phyloP scores from a whole-genome alignment of 179 eudicot species.

The Silene noctiflora region DNA sequence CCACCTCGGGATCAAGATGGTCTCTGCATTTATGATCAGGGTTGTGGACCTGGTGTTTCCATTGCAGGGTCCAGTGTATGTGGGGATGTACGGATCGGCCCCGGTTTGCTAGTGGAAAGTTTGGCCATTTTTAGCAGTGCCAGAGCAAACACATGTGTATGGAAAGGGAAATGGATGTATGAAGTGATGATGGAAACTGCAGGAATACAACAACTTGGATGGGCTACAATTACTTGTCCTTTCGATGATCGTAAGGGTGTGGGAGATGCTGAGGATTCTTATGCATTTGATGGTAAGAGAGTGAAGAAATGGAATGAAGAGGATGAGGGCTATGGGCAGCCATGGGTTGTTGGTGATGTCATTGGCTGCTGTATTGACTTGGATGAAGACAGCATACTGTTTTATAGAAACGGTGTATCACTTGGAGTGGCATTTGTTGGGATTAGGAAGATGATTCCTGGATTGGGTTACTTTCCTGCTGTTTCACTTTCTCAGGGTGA shows the following conservation, averaged over 20 bases:
- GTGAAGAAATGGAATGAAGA: constrained; percentile 80
- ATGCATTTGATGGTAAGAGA: constrained; percentile 92
- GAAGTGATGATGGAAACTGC: constrained; percentile 88
- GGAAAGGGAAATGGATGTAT: constrained; percentile 99
- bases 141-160: constrained; percentile 83
- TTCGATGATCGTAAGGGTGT: constrained; percentile 87
- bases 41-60: constrained; percentile 39
- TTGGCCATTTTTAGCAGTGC: constrained; percentile 81
- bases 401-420: constrained; percentile 71
- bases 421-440: constrained; percentile 87
- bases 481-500: constrained; percentile 94
- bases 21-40: constrained; percentile 38
- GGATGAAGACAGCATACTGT: constrained; percentile 57
- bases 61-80: constrained; percentile 71
- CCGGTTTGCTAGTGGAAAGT: constrained; percentile 66
- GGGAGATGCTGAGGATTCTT: constrained; percentile 95
- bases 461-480: constrained; percentile 84
- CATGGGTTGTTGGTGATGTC: constrained; percentile 94
- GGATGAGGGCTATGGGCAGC: constrained; percentile 75
- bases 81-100: constrained; percentile 59
- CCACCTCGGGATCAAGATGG: constrained; percentile 43
- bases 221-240: constrained; percentile 83
- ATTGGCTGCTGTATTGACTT: constrained; percentile 94
- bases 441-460: constrained; percentile 72
- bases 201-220: constrained; percentile 92